phyloP scores from a whole-genome alignment of 1,284 basidiomycete genomes.

The Ustilago crameri region DNA sequence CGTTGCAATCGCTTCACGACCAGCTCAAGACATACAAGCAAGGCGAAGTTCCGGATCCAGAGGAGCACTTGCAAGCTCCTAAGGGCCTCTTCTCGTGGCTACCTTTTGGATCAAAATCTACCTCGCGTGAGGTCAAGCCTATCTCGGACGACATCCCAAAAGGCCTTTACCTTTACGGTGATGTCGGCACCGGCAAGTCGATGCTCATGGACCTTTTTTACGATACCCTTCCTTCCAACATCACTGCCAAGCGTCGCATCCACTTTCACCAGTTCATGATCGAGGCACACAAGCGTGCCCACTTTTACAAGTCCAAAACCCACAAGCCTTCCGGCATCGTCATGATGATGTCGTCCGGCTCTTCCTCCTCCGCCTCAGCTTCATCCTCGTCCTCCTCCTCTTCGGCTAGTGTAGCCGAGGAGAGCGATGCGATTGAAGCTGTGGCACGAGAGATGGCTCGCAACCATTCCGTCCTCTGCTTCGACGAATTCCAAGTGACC shows the following conservation, averaged over 20 bases:
- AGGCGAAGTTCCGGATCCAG: constrained; percentile 48
- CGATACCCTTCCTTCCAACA: constrained; percentile 81
- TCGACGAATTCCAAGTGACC: constrained; percentile 99
- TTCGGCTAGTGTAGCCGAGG: constrained; percentile 41
- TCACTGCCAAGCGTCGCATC: constrained; percentile 82
- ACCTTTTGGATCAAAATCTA: constrained; percentile 31
- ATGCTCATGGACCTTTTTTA: constrained; percentile 99
- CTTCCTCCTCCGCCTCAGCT: constrained; percentile 9
- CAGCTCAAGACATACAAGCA: constrained; percentile 76
- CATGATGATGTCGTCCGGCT: constrained; percentile 51
- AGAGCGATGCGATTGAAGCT: constrained; percentile 84
- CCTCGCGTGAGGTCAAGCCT: constrained; percentile 31
- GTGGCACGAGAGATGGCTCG: constrained; percentile 89
- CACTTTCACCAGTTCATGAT: constrained; percentile 95
- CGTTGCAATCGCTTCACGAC: constrained; percentile 83
- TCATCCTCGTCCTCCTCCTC: background rate
- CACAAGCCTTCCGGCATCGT: constrained; percentile 66
- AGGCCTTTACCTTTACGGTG: constrained; percentile 95
- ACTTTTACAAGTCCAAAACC: constrained; percentile 72
- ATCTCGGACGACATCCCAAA: constrained; percentile 76
- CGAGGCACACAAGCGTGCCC: constrained; percentile 92
- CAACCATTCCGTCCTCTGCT: constrained; percentile 79
- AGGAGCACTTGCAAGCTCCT: constrained; percentile 42
- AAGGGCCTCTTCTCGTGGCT: constrained; percentile 48
- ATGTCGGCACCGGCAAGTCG: constrained; percentile 90